Evolutionary conservation across 2,329 filamentous ascomycete genomes (phyloP), one percentile per base, ranked within the genome.

Genomic region (Talaromyces sp.): DNA sequence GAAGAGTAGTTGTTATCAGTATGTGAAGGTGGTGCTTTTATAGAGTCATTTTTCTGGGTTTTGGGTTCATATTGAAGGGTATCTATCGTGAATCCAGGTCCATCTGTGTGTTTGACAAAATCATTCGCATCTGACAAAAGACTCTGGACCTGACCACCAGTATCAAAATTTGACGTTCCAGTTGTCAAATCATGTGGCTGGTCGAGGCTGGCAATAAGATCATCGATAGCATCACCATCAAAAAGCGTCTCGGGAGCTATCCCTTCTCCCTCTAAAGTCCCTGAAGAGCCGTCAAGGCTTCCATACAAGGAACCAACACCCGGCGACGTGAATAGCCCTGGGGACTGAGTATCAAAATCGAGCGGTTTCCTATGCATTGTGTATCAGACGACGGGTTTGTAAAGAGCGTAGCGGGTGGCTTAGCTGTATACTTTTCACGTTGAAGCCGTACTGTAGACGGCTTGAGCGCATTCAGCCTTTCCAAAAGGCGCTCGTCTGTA

Each of bases 401-500:
- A 50, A 26, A 21, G 24, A 26, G 27, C 49, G 24, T 29, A 49
- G 29, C 19, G 6, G n/a, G 27, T 26, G 24, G 49, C 8, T 29
- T n/a, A 6, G 26, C 26, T 27, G 21, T 60, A 60, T 57, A 74
- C 71, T 63, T 68, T 49, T 63, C 66, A 41, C 63, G 64, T 32
- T 71, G 69, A 56, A 74, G 64, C 41, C 70, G 67, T 17, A 74
- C 69, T 10, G 66, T 65, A 27, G 70, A 72, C 56, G 67, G 67
- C 60, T 71, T 74, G 49, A 74, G 60, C 13, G 71, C 71, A 64
- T 74, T 74, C 50, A 74, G 56, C 21, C 71, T 67, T 49, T 70
- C 65, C 24, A 74, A 66, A 49, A 74, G 64, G 59, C 68, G 66
- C 51, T 64, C 59, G 61, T 73, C 71, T 55, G 66, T 63, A 19